Evolutionary conservation across 1,139 yeast species (phyloP), one percentile per base, ranked within the genome.

Genomic region (Sugiyamaella pinicola): DNA sequence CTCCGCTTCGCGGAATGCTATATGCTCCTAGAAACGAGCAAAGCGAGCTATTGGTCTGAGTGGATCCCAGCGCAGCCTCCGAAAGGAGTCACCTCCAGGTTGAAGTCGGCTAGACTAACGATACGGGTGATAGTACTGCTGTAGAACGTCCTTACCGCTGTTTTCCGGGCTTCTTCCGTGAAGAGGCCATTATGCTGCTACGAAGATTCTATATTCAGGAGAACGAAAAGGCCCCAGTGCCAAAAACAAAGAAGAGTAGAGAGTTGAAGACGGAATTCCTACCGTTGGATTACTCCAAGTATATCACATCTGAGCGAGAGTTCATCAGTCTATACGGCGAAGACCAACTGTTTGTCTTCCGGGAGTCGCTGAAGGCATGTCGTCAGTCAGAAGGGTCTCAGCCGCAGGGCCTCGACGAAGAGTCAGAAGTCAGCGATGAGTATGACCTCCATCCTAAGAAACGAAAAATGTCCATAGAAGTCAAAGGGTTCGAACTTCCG

Each of bases 191-290:
- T 9, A 80, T 87, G 69, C 69, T 93, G 46, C 72, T 93, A 35
- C 75, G 99, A 52, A 80, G 82, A 64, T 93, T 93, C 69, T 93
- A 93, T 68, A 80, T 89, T 6, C 84, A 82, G 65, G 96, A 90
- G 66, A 93, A 93, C 69, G 84, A 80, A 40, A 78, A 83, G 49
- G 96, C 98, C 0, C 99, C 99, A 0, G 77, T 71, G 21, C 95
- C 96, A 1, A 82, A 87, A 61, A 73, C 79, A 24, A 90, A 90
- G 67, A 85, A 85, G 69, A 83, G 85, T 55, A 78, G 95, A 54
- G 81, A 78, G n/a, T 75, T 93, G 43, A 90, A 88, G 49, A 75
- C 76, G 22, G 81, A 77, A 24, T 85, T 85, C 56, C 93, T 95
- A 0, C 72, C 74, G 0, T 70, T 85, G 28, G 72, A 75, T 24